Percentiles rank a stretch among this genome's conserved stretches.
These are phyloP conservation scores for Pulveroboletus frians DNA, from an alignment of 768 basidiomycete species.

Conservation along the genomic window DNA sequence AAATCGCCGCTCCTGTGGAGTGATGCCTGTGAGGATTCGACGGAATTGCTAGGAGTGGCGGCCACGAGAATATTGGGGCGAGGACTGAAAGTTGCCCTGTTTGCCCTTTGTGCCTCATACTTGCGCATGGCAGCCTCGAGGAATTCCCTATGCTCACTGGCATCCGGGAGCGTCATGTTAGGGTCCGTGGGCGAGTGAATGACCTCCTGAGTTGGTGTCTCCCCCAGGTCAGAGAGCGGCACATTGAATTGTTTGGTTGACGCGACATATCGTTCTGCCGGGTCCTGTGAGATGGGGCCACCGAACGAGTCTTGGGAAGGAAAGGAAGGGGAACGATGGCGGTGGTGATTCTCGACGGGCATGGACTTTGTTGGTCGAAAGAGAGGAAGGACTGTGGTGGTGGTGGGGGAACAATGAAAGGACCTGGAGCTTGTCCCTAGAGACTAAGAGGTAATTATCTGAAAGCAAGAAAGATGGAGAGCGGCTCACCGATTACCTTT, in stretches of 20 bases:
- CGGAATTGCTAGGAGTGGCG: conserved; percentile 47
- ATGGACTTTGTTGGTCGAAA: conserved; percentile 20
- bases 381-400: conserved; percentile 7
- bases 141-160: conserved; percentile 30
- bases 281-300: conserved; percentile 44
- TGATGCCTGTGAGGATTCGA: conserved; percentile 21
- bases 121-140: conserved; percentile 21
- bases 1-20: conserved; percentile 10
- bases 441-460: conserved; percentile 25
- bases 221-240: conserved; percentile 54
- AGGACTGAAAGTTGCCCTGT: conserved; percentile 5
- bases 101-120: conserved; percentile 23
- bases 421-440: conserved; percentile 31
- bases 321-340: conserved; percentile 33
- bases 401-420: conserved; percentile 30
- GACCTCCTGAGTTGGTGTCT: conserved; percentile 26
- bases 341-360: conserved; percentile 18
- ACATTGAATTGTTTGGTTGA: conserved; percentile 46
- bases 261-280: conserved; percentile 42
- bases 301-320: conserved; percentile 63
- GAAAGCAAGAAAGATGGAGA: conserved; percentile 11
- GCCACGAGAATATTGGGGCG: conserved; percentile 39
- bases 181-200: conserved; percentile 36
- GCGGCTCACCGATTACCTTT: conserved; percentile 32
- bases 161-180: conserved; percentile 46